phyloP scores from a whole-genome alignment of 2,329 filamentous ascomycete genomes.

The Exophiala phaeomuriformis region DNA sequence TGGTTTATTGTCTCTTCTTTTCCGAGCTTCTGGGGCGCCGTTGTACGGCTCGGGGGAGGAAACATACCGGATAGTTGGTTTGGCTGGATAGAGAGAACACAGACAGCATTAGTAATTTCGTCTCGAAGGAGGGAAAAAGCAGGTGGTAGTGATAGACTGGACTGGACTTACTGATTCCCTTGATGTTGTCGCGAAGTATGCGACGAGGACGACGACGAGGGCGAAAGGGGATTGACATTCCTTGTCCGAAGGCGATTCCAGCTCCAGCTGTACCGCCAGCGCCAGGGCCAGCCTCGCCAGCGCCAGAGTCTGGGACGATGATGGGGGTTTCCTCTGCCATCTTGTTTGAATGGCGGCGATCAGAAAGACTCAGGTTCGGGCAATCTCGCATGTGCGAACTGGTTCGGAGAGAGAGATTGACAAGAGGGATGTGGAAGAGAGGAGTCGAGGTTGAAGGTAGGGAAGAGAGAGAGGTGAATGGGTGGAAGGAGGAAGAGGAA shows the following conservation, averaged over 20 bases:
- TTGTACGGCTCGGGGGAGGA: no score
- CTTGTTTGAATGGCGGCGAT: neutral
- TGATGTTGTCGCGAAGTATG: neutral
- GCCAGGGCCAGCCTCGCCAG: neutral
- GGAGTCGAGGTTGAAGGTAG: conserved; percentile 1
- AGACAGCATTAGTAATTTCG: neutral
- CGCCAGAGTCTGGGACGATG: neutral
- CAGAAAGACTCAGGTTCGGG: neutral
- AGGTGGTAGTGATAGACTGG: neutral
- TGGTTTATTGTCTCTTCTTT: no score
- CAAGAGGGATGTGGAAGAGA: neutral
- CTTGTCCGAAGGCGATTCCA: neutral
- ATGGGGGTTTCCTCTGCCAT: neutral
- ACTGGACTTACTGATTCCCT: neutral
- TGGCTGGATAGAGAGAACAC: neutral
- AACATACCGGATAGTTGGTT: conserved; percentile 27
- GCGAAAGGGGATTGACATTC: neutral
- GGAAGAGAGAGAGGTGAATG: conserved; percentile 7
- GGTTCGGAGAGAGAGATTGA: neutral
- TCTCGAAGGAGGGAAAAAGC: neutral
- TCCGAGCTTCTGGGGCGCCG: no score
- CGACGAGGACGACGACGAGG: neutral
- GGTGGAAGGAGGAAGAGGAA: conserved; percentile 9
- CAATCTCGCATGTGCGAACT: neutral
- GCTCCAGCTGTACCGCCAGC: neutral